Percentiles rank a stretch among this genome's conserved stretches.
These are phyloP conservation scores for Rhodosporidiobolus sp. DNA, from an alignment of 768 basidiomycete genomes.

Conservation along the genomic window DNA sequence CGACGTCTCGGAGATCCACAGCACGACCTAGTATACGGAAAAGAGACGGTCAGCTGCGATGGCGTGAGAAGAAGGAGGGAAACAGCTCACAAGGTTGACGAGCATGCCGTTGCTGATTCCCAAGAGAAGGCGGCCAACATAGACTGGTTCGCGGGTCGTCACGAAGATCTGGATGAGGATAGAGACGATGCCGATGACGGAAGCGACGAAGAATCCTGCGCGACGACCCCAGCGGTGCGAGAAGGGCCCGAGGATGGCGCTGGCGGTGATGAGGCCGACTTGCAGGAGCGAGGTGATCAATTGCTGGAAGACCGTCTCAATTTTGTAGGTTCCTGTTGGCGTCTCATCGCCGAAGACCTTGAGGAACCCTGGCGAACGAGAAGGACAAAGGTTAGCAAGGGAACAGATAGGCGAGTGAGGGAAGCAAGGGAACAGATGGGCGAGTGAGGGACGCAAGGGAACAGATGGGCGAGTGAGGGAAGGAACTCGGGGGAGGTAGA, in stretches of 20 bases:
- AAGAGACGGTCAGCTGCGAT: neutral
- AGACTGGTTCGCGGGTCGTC: conserved; percentile 26
- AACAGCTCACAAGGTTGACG: conserved; percentile 24
- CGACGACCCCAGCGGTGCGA: conserved; percentile 23
- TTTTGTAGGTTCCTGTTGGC: conserved; percentile 2
- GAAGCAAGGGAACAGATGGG: no score
- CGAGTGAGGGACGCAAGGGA: no score
- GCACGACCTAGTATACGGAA: conserved; percentile 1
- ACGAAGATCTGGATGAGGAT: conserved; percentile 36
- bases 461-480: no score
- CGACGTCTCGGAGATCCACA: conserved; percentile 27
- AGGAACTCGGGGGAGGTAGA: no score
- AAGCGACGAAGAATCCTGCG: conserved; percentile 27
- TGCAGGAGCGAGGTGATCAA: conserved; percentile 40
- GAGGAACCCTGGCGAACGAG: conserved; percentile 10
- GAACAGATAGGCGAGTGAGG: no score
- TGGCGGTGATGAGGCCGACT: conserved; percentile 37
- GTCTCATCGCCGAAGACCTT: neutral
- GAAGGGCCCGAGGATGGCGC: conserved; percentile 4
- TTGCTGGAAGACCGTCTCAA: conserved; percentile 37
- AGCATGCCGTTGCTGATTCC: conserved; percentile 20
- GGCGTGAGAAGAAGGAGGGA: conserved; percentile 11
- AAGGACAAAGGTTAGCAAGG: conserved; percentile 9
- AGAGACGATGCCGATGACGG: conserved; percentile 29
- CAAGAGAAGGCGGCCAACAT: conserved; percentile 26